Evolutionary conservation across 2,329 filamentous ascomycete genomes (phyloP), one percentile per base, ranked within the genome.

Genomic region (Biscogniauxia sp.): DNA sequence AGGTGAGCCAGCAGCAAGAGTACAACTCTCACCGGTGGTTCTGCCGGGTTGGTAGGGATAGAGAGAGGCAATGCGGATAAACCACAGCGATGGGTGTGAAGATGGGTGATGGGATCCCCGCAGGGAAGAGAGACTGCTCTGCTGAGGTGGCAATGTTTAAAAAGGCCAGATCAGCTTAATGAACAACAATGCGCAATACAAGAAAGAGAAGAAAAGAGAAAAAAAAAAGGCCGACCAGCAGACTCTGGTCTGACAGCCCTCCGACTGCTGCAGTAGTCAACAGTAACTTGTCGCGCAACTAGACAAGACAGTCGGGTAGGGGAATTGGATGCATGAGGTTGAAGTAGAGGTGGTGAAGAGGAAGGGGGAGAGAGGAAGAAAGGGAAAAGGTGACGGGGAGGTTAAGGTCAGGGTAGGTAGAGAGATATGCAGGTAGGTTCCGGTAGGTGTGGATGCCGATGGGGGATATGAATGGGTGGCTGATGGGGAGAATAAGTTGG

Each of bases 91-190:
- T 45, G 15, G 7, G 15, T 9, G 37, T 11, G 37, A 45, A 13
- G 37, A 45, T 45, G 58, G 28, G 25, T 51, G 54, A 55, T 45
- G 53, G 59, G 28, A 63, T 56, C 54, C 50, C 49, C 58, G 56
- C 15, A 45, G 37, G 37, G 37, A n/a, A 15, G 37, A n/a, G 2
- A 45, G 11, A 45, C 37, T 45, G 37, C 37, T 45, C 37, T 17
- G 37, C 37, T 45, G 37, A 45, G 11, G 37, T 45, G 58, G 52
- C 28, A 54, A 52, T 54, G 55, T 28, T 28, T 28, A 61, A 61
- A 65, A 55, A 61, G 64, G 64, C 62, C 64, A 66, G 64, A 66
- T 66, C 62, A 66, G 62, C 62, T 55, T n/a, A 37, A 20, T 25
- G 7, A 9, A 45, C 53, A 26, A 26, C 25, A 45, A 37, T 37